Evolutionary conservation across 2,329 filamentous ascomycete species (phyloP).

Genomic region (Monilinia aucupariae): DNA sequence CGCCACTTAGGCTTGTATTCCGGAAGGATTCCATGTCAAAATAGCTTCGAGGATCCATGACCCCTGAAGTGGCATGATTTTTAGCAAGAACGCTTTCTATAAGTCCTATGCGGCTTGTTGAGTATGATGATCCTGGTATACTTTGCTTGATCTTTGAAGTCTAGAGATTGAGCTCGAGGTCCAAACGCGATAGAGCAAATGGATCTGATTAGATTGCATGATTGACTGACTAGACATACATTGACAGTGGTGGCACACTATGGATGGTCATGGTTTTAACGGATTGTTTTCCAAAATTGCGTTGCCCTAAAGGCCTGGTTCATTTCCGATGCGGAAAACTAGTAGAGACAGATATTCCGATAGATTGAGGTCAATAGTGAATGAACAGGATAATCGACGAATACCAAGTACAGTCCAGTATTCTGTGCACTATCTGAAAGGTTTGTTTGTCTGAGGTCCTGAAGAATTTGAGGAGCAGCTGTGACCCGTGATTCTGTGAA

Average conservation of each 20-base stretch:
- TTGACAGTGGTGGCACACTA: neutral
- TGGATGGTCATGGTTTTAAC: neutral
- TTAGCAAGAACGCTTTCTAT: neutral
- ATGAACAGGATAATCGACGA: too few relatives aligned
- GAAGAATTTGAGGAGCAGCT: too few relatives aligned
- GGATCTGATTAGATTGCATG: slow-evolving; percentile 1
- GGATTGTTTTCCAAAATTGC: neutral
- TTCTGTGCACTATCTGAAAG: neutral
- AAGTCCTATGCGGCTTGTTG: too few relatives aligned
- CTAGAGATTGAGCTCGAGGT: neutral
- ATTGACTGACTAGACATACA: neutral
- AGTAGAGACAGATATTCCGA: too few relatives aligned
- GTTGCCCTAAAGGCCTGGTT: neutral
- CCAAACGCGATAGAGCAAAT: neutral
- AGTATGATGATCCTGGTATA: neutral
- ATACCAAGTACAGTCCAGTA: too few relatives aligned
- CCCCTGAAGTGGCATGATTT: too few relatives aligned
- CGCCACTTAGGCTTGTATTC: neutral
- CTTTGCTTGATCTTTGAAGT: neutral
- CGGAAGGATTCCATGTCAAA: neutral
- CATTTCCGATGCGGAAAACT: neutral
- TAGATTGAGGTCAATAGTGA: too few relatives aligned
- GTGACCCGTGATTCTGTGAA: neutral
- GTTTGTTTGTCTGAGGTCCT: neutral
- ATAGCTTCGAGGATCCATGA: neutral